Conservation (phyloP, 2,329 filamentous ascomycete genomes). For the Aureobasidium sp. region DNA sequence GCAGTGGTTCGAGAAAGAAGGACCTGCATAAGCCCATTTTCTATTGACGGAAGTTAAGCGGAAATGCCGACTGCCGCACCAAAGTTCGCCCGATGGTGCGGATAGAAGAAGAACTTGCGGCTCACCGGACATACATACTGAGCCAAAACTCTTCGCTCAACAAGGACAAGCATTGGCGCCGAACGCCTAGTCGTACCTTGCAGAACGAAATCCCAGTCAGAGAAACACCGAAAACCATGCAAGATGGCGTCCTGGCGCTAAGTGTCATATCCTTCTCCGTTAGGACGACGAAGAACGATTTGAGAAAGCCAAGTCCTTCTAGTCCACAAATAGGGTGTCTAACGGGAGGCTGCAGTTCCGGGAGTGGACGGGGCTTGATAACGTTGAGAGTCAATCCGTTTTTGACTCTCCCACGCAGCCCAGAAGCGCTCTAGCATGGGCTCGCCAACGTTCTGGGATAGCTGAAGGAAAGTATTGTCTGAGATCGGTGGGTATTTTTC, state of each 20-base stretch:
- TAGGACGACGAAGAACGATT: not conserved
- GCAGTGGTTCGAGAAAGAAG: constrained; percentile 2
- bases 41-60: constrained; percentile 1
- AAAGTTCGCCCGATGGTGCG: not conserved
- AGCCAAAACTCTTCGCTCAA: not conserved
- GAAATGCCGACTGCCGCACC: constrained; percentile 4
- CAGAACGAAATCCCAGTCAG: not conserved
- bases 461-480: constrained; percentile 10
- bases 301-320: constrained; percentile 1
- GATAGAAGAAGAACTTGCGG: not conserved
- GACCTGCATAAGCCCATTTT: constrained; percentile 4
- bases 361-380: not conserved
- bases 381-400: constrained; percentile 10
- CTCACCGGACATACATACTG: not conserved
- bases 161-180: not conserved
- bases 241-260: not conserved
- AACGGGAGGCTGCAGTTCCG: constrained; percentile 9
- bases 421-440: constrained; percentile 8
- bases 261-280: not conserved
- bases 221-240: not conserved
- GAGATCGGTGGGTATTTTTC: constrained; percentile 2
- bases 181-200: not conserved
- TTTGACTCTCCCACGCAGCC: constrained; percentile 8
- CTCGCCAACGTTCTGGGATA: constrained; percentile 3
- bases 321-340: not conserved